phyloP scores from a whole-genome alignment of 1,284 basidiomycete genomes.

The Fomitiporia mediterranea region DNA sequence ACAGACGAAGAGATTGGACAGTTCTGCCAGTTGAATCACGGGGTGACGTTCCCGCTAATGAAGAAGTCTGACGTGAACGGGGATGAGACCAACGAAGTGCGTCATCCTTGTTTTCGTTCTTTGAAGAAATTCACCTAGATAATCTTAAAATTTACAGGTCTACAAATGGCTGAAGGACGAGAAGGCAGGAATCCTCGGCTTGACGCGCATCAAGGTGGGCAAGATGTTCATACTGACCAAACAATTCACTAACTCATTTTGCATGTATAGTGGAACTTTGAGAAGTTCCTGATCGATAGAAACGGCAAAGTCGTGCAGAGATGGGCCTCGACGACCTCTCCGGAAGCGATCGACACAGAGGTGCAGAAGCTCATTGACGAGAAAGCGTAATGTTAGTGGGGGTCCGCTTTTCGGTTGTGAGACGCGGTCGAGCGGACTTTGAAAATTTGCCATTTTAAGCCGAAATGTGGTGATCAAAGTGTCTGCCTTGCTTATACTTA shows the following conservation, averaged over 20 bases:
- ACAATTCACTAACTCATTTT: too few species aligned
- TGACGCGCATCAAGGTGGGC: constrained; percentile 72
- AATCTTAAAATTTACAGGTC: constrained; percentile 62
- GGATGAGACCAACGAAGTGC: constrained; percentile 39
- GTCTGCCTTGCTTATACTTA: too few species aligned
- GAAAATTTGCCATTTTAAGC: too few species aligned
- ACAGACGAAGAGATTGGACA: constrained; percentile 62
- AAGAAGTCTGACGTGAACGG: constrained; percentile 93
- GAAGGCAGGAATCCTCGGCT: constrained; percentile 69
- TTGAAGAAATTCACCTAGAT: neutral
- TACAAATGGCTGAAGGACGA: constrained; percentile 83
- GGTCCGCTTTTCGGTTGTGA: too few species aligned
- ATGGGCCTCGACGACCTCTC: constrained; percentile 78
- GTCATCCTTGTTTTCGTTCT: neutral
- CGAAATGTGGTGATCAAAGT: too few species aligned
- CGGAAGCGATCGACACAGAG: constrained; percentile 58
- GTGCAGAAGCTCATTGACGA: constrained; percentile 65
- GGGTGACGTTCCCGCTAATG: constrained; percentile 81
- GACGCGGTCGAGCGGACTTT: too few species aligned
- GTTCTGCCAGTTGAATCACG: constrained; percentile 73
- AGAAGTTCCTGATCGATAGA: constrained; percentile 69
- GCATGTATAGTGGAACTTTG: constrained; percentile 67
- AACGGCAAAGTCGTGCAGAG: constrained; percentile 72
- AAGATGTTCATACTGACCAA: too few species aligned
- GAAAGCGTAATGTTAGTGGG: too few species aligned